Conservation (phyloP, 2,329 filamentous ascomycete genomes). For the Penicillium sp. region DNA sequence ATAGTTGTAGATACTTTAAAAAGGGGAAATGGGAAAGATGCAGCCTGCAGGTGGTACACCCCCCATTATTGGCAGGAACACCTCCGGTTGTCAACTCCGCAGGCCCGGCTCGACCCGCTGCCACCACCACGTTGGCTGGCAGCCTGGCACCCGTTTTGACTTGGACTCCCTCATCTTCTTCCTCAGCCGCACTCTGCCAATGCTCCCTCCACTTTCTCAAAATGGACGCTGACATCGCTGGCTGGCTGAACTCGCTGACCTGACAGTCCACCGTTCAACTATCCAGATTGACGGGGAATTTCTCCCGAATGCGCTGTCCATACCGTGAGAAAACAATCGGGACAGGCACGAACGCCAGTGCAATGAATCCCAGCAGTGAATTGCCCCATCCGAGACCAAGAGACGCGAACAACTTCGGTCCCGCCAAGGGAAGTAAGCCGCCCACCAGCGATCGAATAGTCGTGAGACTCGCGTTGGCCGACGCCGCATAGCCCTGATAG, state of each 20-base stretch:
- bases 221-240: not conserved
- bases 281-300: constrained; percentile 16
- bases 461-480: constrained; percentile 56
- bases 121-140: not conserved
- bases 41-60: too few species aligned
- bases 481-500: constrained; percentile 49
- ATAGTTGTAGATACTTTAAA: not conserved
- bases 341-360: constrained; percentile 15
- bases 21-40: not conserved
- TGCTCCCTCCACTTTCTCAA: not conserved
- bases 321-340: constrained; percentile 14
- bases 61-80: not conserved
- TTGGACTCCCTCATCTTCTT: not conserved
- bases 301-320: constrained; percentile 18
- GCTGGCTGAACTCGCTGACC: not conserved
- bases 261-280: not conserved
- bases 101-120: constrained; percentile 6
- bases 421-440: constrained; percentile 23
- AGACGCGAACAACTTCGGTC: constrained; percentile 16
- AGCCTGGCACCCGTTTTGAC: too few species aligned
- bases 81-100: constrained; percentile 1
- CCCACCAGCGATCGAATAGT: constrained; percentile 53
- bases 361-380: constrained; percentile 16
- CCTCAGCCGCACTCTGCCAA: not conserved
- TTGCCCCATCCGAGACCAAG: constrained; percentile 17